phyloP scores from a whole-genome alignment of 176 grass and related monocot species.

The Avena sativa region DNA sequence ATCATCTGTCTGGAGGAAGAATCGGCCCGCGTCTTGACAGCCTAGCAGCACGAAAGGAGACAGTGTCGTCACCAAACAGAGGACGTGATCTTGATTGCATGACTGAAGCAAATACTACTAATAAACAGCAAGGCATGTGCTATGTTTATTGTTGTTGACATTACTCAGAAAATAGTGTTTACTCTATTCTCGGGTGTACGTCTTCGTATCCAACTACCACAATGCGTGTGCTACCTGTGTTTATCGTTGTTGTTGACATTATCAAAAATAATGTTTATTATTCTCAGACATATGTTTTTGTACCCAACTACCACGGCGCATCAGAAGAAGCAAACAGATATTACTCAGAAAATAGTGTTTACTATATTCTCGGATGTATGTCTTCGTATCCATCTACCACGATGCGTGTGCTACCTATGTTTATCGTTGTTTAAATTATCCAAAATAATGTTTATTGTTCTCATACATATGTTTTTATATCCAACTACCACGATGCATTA shows the following conservation, averaged over 20 bases:
- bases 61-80: conserved; percentile 39
- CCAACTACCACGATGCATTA: neutral
- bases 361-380: neutral
- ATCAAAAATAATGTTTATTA: no score
- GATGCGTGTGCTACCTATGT: neutral
- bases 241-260: neutral
- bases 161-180: neutral
- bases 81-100: neutral
- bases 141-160: neutral
- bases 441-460: neutral
- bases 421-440: neutral
- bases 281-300: no score
- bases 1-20: neutral
- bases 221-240: neutral
- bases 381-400: neutral
- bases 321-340: neutral
- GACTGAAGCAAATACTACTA: neutral
- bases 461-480: neutral
- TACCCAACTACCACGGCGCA: neutral
- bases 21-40: neutral
- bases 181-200: neutral
- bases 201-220: neutral
- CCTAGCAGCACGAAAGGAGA: conserved; percentile 32
- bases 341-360: no score
- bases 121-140: conserved; percentile 12